Base-by-base conservation (phyloP, 2,329 filamentous ascomycete genomes). In the Aspergillaceae sp. region DNA sequence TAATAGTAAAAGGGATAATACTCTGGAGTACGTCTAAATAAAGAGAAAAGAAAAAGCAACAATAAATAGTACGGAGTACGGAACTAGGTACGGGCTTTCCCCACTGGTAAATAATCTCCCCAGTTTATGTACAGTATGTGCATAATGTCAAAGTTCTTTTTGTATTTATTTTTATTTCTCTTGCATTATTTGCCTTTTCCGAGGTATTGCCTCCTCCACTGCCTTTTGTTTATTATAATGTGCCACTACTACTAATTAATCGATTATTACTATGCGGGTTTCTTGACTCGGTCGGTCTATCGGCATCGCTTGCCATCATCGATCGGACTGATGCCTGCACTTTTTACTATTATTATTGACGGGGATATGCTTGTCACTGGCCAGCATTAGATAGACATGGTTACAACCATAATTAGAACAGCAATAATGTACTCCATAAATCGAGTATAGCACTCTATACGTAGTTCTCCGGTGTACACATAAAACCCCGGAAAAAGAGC, bases 221-320 rank as follows among this genome's bases (percentile, higher is more conserved):
- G 34, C 19, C 19, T 19, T 19, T 19, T 2, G 19, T 19, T 19
- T 19, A 19, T 19, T 19, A 19, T 19, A 19, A 19, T 19, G 19
- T 19, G 19, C 19, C 19, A 19, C 19, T 19, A 19, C 19, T 19
- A 19, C 19, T 19, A 19, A 19, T 36, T 11, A 19, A 36, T 36
- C 26, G 8, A 36, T 19, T 19, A 36, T 36, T 36, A 36, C 19
- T 19, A 19, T 19, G 19, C 30, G 36, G 19, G 27, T 28, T 11
- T 19, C 36, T 38, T 38, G 19, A 38, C 36, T 44, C 43, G 41
- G 43, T 54, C 47, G 48, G 51, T 46, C 53, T 44, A 48, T 56
- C 51, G 47, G 49, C 51, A 48, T 52, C 35, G 48, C 38, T 51
- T 48, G 45, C 52, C 42, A 32, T 44, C 43, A 19, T 19, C 19